phyloP scores from a whole-genome alignment of 345 rosid genomes.

The Carallia pectinifolia region DNA sequence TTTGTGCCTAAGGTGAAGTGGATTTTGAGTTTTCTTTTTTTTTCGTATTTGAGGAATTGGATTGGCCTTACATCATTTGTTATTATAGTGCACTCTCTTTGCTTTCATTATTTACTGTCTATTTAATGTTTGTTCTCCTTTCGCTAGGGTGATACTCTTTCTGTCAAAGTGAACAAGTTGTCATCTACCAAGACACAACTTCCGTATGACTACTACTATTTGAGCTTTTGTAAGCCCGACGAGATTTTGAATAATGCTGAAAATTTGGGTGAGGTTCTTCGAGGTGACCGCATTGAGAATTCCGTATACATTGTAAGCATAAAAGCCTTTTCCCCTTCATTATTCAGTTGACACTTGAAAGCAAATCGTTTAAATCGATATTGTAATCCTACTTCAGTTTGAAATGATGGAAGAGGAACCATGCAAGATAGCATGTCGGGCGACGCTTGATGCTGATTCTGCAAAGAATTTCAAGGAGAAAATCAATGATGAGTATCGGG shows the following conservation, averaged over 20 bases:
- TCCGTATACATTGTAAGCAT: conserved; percentile 70
- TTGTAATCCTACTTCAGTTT: conserved; percentile 47
- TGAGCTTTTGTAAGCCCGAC: conserved; percentile 69
- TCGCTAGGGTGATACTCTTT: conserved; percentile 54
- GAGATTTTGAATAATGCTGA: conserved; percentile 78
- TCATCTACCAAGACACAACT: conserved; percentile 96
- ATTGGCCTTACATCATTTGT: too few relatives aligned
- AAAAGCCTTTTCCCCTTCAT: conserved; percentile 5
- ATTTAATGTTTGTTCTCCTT: conserved; percentile 6
- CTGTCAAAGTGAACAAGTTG: conserved; percentile 92
- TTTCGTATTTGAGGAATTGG: too few relatives aligned
- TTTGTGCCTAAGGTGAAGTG: too few relatives aligned
- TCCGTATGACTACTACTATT: conserved; percentile 91
- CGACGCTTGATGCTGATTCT: conserved; percentile 58
- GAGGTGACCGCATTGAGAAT: conserved; percentile 98
- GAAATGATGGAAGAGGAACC: conserved; percentile 84
- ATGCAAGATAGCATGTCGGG: conserved; percentile 71
- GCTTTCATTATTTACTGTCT: not conserved
- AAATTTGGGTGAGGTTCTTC: conserved; percentile 89
- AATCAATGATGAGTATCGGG: conserved; percentile 91
- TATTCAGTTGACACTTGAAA: conserved; percentile 3
- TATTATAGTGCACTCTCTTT: too few relatives aligned
- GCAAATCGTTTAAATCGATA: conserved; percentile 15
- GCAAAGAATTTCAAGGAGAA: conserved; percentile 92
- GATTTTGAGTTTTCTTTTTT: too few relatives aligned